Base-by-base conservation (phyloP, 139 green algal species). In the Marvania coccoides region DNA sequence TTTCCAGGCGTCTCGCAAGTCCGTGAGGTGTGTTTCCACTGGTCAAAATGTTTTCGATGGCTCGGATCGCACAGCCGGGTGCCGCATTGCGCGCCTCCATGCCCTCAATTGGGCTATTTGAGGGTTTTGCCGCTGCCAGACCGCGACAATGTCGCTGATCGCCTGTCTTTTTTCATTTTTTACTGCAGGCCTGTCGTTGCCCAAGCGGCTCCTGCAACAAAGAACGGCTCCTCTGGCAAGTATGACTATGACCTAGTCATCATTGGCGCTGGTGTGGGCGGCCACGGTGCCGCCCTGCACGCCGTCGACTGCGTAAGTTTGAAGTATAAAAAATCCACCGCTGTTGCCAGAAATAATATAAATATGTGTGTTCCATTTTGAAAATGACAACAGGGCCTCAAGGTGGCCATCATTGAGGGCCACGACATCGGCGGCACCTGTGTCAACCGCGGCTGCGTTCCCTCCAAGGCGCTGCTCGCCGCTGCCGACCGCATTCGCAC, bases 231-330 rank as follows among this genome's bases (percentile, higher is more conserved):
- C 15, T 53, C 57, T 14, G 47, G 29, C 8, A 61, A 75, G 13
- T 98, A 93, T 69, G 95, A 99, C 72, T 99, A 99, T 65, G 95
- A 99, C 64, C 75, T 99, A 33, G 56, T 99, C 55, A 99, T 99
- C 74, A 97, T 99, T 60, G 95, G 95, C 30, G 93, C 86, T 51
- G 95, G 95, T 19, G 95, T 99, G 5, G 95, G 95, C 42, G 95
- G 95, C 9, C 95, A 99, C 66, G 95, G 95, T 24, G 95, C 95
- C 23, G 95, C 95, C 2, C 70, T 99, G 69, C 93, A 99, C 65
- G 95, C 95, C 26, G 90, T 99, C 2, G 90, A 98, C 71, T 81
- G 84, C 58, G 90, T 95, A 72, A 67, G 75, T 68, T 5, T 4
- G 8, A 53, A 51, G 26, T 61, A 0, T 13, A 46, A 34, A 13